Percentiles rank a stretch among this genome's conserved stretches.
These are phyloP conservation scores for Vanilla planifolia DNA, from an alignment of 106 monocot species.

Conservation along the genomic window DNA sequence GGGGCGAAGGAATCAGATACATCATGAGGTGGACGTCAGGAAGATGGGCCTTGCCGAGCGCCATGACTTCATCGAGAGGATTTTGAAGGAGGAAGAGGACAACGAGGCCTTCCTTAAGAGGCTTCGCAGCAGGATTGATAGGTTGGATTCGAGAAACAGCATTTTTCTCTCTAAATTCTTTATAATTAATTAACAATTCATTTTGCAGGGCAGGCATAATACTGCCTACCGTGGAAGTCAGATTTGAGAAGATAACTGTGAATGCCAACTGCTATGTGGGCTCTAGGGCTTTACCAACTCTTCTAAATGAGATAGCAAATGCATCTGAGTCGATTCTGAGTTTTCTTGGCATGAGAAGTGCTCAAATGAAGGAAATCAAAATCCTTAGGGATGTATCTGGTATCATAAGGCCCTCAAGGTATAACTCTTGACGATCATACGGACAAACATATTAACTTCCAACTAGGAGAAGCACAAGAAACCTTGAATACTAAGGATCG, in stretches of 20 bases:
- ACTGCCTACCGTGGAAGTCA: slow-evolving; percentile 66
- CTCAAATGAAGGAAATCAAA: slow-evolving; percentile 31
- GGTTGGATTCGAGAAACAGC: slow-evolving; percentile 14
- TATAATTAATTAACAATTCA: neutral
- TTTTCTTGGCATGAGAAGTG: slow-evolving; percentile 21
- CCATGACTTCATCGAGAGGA: slow-evolving; percentile 56
- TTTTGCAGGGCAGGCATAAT: slow-evolving; percentile 56
- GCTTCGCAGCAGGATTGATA: slow-evolving; percentile 46
- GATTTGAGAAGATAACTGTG: slow-evolving; percentile 47
- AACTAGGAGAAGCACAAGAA: no score
- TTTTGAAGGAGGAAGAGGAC: slow-evolving; percentile 59
- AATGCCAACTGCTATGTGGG: slow-evolving; percentile 54
- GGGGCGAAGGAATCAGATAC: slow-evolving; percentile 2
- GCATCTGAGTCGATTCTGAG: slow-evolving; percentile 32
- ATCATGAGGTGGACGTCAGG: slow-evolving; percentile 47
- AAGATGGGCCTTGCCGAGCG: slow-evolving; percentile 31
- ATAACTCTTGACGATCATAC: neutral
- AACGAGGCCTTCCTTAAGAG: slow-evolving; percentile 55
- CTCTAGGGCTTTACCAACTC: slow-evolving; percentile 52
- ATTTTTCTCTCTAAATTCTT: neutral
- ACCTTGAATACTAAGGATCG: no score
- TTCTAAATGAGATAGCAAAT: slow-evolving; percentile 40
- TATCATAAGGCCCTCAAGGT: slow-evolving; percentile 64
- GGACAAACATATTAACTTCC: no score
- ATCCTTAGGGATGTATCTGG: slow-evolving; percentile 57